A percentile compares a stretch with the other conserved stretches of the same genome.
phyloP scores from a whole-genome alignment of 495 filamentous ascomycete species.

The Chaetomium tenue region DNA sequence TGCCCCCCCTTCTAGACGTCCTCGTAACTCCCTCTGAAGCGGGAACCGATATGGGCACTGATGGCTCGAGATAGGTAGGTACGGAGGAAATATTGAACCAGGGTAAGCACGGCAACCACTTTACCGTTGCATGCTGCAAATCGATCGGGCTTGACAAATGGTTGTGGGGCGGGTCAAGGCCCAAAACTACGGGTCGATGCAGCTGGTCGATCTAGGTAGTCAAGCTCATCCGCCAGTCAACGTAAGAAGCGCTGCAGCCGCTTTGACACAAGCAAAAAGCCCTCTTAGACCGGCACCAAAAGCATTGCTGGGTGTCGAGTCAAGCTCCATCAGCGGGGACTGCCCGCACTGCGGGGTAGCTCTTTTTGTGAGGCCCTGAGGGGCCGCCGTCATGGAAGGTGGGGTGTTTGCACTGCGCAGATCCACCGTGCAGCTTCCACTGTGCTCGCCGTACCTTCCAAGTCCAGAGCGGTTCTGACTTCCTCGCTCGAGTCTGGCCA shows the following conservation, averaged over 20 bases:
- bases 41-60: not conserved
- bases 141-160: not conserved
- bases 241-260: not conserved
- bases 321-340: too few relatives aligned
- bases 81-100: not conserved
- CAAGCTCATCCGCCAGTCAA: not conserved
- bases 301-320: not conserved
- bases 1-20: not conserved
- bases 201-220: conserved; percentile 5
- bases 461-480: too few relatives aligned
- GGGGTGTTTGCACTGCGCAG: too few relatives aligned
- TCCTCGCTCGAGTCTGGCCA: not conserved
- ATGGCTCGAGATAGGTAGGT: not conserved
- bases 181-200: not conserved
- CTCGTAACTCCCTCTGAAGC: not conserved
- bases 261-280: not conserved
- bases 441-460: too few relatives aligned
- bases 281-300: not conserved
- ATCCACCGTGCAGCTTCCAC: too few relatives aligned
- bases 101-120: not conserved
- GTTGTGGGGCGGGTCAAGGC: not conserved
- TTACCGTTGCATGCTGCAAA: conserved; percentile 4
- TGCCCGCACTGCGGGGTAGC: not conserved
- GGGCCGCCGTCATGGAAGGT: too few relatives aligned
- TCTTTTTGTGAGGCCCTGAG: too few relatives aligned